Evolutionary conservation across 2,329 filamentous ascomycete species (phyloP).

Genomic region (Diaporthe destruens): DNA sequence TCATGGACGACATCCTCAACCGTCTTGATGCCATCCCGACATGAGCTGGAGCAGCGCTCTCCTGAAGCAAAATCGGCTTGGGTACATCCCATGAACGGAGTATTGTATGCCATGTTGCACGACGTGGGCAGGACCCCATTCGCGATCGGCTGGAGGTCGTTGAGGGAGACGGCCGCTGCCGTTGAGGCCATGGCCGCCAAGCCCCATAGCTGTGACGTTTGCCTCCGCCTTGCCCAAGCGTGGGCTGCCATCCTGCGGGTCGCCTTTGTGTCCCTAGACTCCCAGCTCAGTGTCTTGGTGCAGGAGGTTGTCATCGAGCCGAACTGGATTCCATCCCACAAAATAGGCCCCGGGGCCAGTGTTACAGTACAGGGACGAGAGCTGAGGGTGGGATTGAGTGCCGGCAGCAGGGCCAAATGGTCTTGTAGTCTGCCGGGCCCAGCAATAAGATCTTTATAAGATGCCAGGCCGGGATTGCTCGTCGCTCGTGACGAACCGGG

Average conservation of each 20-base stretch:
- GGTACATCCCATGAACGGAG: constrained; percentile 54
- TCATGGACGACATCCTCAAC: constrained; percentile 79
- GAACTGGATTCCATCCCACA: constrained; percentile 27
- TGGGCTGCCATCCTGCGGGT: constrained; percentile 29
- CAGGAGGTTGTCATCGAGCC: constrained; percentile 12
- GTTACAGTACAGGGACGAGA: neutral
- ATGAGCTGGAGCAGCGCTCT: constrained; percentile 54
- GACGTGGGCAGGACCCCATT: constrained; percentile 51
- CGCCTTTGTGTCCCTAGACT: constrained; percentile 5
- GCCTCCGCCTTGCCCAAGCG: constrained; percentile 34
- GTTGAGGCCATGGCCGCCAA: constrained; percentile 45
- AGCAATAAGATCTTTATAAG: constrained; percentile 20
- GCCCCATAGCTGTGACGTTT: constrained; percentile 33
- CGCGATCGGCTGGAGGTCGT: constrained; percentile 57
- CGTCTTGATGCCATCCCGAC: constrained; percentile 73
- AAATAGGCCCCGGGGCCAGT: constrained; percentile 15
- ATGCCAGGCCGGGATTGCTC: neutral
- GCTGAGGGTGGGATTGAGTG: neutral
- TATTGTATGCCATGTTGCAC: constrained; percentile 59
- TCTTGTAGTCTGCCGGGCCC: constrained; percentile 23
- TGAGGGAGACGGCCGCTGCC: constrained; percentile 51
- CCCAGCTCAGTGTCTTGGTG: neutral
- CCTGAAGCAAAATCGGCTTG: constrained; percentile 52
- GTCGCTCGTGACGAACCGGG: constrained; percentile 14
- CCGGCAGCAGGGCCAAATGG: neutral